Base-by-base conservation (phyloP, 129 eudicot species). In the Heracleum sosnowskyi region DNA sequence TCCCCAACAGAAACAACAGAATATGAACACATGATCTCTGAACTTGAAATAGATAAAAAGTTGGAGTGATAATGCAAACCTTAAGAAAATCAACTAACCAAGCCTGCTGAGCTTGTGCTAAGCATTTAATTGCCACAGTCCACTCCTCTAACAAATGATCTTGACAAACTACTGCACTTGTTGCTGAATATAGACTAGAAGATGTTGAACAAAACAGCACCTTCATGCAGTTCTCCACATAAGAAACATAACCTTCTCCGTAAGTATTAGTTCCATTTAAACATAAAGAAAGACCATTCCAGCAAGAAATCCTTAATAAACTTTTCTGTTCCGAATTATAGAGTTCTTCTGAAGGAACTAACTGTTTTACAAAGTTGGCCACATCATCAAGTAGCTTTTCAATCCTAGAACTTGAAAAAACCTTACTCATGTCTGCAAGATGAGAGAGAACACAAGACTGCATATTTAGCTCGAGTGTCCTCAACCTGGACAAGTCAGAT, bases 381-480 rank as follows among this genome's bases (percentile, higher is more conserved):
- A 95, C 84, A 41, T 95, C 98, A 78, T 84, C 90, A 69, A 90
- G 86, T 79, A 95, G 86, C 72, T 90, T 95, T 81, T 76, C 84
- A 13, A 88, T 78, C 82, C 98, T 80, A 37, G 97, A 88, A 80
- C 83, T 86, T 7, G 98, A 95, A 84, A 95, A 95, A 76, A 86
- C 76, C 82, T 88, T 86, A 72, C 77, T 68, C 29, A 92, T 87
- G 62, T 87, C 90, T 39, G 80, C 85, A 77, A 95, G 83, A 83
- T 90, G 96, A 69, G 85, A 83, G 68, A 90, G 86, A 26, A 90
- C 63, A 81, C 73, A 83, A 13, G 88, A 88, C 82, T 91, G 97
- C 82, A 88, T 86, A 81, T 84, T 84, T 79, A 87, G 78, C 83
- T 91, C 92, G 55, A 95, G 94, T 74, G 84, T 84, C 84, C 86